A percentile compares a stretch with the other conserved stretches of the same genome.
Conservation (phyloP, 305 asterid genomes). For the Solanum hybrid region DNA sequence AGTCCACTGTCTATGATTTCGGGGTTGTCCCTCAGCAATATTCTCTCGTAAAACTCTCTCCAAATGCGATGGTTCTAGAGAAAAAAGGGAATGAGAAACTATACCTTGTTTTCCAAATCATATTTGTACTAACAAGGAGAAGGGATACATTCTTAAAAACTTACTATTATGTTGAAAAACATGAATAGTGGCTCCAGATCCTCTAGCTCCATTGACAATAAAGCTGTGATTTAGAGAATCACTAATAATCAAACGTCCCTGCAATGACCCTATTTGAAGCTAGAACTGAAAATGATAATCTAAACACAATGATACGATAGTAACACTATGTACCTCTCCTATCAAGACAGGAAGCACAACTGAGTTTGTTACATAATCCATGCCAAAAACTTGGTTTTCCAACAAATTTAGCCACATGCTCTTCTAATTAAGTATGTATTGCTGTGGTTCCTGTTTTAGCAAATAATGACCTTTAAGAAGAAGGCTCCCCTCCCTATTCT, state of each 20-base stretch:
- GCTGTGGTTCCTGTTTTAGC: slow-evolving; percentile 30
- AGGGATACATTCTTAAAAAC: slow-evolving; percentile 10
- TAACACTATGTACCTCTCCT: slow-evolving; percentile 47
- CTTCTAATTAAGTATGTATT: slow-evolving; percentile 70
- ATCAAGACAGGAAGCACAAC: slow-evolving; percentile 71
- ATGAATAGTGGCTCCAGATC: slow-evolving; percentile 82
- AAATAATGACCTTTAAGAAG: not conserved
- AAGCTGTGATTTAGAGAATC: slow-evolving; percentile 92
- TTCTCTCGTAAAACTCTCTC: slow-evolving; percentile 79
- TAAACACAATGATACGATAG: not conserved
- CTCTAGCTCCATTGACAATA: slow-evolving; percentile 90
- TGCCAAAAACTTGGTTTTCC: slow-evolving; percentile 93
- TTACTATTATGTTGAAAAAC: slow-evolving; percentile 94
- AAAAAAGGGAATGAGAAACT: not conserved
- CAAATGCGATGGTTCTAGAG: slow-evolving; percentile 68
- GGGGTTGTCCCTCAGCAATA: not conserved
- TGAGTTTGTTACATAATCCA: slow-evolving; percentile 89
- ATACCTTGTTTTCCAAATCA: not conserved
- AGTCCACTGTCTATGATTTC: slow-evolving; percentile 92
- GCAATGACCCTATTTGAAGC: slow-evolving; percentile 4
- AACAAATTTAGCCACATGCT: slow-evolving; percentile 67
- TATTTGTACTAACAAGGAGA: slow-evolving; percentile 16
- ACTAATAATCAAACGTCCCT: slow-evolving; percentile 88
- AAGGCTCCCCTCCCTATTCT: not conserved
- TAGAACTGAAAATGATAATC: not conserved